Evolutionary conservation across 2,329 filamentous ascomycete genomes (phyloP).

Genomic region (Monosporascus cannonballus): DNA sequence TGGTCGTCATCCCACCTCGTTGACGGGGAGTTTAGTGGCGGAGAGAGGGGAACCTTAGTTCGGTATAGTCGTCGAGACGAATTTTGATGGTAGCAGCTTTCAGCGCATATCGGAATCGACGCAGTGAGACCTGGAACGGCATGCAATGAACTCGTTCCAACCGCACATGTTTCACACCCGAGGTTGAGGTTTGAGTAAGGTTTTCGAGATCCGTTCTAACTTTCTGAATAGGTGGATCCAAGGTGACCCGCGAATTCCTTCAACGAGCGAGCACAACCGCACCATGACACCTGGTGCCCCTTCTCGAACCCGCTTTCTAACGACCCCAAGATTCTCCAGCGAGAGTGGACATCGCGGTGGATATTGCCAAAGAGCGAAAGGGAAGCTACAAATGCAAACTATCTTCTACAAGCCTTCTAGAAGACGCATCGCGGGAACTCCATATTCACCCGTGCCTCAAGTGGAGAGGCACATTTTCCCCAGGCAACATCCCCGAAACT

Average conservation of each 20-base stretch:
- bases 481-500: background rate
- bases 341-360: background rate
- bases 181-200: background rate
- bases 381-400: background rate
- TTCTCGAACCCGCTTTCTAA: background rate
- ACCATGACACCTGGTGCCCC: too few species aligned
- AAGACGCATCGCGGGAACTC: background rate
- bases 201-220: background rate
- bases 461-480: background rate
- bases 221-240: background rate
- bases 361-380: background rate
- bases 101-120: background rate
- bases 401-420: background rate
- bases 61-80: too few species aligned
- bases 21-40: too few species aligned
- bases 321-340: background rate
- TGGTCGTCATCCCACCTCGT: too few species aligned
- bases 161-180: background rate
- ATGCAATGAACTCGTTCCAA: background rate
- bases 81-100: too few species aligned
- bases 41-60: too few species aligned
- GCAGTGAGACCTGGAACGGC: background rate
- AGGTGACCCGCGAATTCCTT: background rate
- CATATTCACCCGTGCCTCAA: conserved; percentile 1
- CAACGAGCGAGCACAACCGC: background rate